phyloP scores from a whole-genome alignment of 2,329 filamentous ascomycete genomes.

The Aspergillus sp. region DNA sequence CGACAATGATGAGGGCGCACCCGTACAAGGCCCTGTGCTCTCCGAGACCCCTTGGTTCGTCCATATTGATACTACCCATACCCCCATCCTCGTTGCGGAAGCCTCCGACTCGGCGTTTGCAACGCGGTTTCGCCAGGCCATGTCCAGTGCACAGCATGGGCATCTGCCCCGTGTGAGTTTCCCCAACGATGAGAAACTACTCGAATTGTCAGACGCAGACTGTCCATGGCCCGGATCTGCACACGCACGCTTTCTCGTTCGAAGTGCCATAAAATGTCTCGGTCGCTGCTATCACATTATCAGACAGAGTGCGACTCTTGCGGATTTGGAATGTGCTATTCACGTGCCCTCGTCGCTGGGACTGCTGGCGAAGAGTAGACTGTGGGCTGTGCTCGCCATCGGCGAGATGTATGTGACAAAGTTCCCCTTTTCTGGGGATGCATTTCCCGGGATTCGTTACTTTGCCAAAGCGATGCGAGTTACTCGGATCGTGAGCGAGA shows the following conservation, averaged over 20 bases:
- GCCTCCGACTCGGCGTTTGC: constrained; percentile 6
- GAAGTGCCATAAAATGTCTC: not conserved
- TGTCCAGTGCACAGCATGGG: not conserved
- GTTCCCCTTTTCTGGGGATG: not conserved
- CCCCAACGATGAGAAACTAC: not conserved
- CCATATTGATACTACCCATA: not conserved
- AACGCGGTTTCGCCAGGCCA: not conserved
- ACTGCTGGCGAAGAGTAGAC: not conserved
- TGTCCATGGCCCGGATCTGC: not conserved
- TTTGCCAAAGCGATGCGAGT: not conserved
- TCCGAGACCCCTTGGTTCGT: not conserved
- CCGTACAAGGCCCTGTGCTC: not conserved
- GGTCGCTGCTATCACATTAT: constrained; percentile 1
- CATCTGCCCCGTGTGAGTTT: not conserved
- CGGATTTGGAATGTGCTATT: not conserved
- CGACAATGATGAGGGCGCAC: not conserved
- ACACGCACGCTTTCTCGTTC: not conserved
- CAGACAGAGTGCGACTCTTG: not conserved
- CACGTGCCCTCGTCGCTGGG: not conserved
- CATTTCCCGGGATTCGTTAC: not conserved
- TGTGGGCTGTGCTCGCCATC: not conserved
- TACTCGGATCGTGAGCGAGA: not conserved
- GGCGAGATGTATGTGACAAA: constrained; percentile 2
- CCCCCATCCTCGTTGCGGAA: not conserved
- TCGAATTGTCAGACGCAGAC: not conserved